Percentiles rank a stretch among this genome's conserved stretches.
phyloP scores from a whole-genome alignment of 2,329 filamentous ascomycete species.

The Xylaria sp. region DNA sequence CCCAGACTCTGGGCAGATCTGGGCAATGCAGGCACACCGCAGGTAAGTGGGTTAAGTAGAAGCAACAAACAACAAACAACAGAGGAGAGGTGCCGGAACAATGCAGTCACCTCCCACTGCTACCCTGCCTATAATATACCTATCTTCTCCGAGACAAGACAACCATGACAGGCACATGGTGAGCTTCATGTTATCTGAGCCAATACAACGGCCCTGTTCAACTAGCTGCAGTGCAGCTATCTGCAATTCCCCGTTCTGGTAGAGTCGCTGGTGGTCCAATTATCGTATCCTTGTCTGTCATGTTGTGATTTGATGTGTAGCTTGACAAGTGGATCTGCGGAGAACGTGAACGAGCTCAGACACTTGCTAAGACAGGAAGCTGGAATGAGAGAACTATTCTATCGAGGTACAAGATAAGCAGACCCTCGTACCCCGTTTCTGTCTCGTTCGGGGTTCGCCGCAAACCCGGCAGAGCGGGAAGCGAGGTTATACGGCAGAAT shows the following conservation, averaged over 20 bases:
- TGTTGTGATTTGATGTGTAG: constrained; percentile 20
- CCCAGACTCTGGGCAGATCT: constrained; percentile 32
- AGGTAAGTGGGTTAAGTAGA: constrained; percentile 12
- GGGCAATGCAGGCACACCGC: constrained; percentile 26
- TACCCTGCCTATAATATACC: constrained; percentile 11
- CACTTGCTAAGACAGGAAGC: constrained; percentile 37
- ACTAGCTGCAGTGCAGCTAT: constrained; percentile 9
- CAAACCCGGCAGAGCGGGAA: constrained; percentile 1
- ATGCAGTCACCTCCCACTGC: constrained; percentile 2
- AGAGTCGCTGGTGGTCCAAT: constrained; percentile 7
- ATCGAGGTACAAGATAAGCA: constrained; percentile 25
- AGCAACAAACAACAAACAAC: constrained; percentile 8
- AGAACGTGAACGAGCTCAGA: constrained; percentile 14
- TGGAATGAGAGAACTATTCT: constrained; percentile 11
- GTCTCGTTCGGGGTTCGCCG: background rate
- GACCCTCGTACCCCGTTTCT: background rate
- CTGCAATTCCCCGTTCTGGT: constrained; percentile 29
- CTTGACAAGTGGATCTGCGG: constrained; percentile 26
- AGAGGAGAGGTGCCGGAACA: background rate
- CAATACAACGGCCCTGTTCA: constrained; percentile 20
- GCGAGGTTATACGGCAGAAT: background rate
- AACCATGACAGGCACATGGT: background rate
- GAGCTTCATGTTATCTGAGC: constrained; percentile 11
- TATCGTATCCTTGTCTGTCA: constrained; percentile 23
- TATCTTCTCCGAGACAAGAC: background rate